Conservation (phyloP, 345 rosid species). For the Microcos paniculata region DNA sequence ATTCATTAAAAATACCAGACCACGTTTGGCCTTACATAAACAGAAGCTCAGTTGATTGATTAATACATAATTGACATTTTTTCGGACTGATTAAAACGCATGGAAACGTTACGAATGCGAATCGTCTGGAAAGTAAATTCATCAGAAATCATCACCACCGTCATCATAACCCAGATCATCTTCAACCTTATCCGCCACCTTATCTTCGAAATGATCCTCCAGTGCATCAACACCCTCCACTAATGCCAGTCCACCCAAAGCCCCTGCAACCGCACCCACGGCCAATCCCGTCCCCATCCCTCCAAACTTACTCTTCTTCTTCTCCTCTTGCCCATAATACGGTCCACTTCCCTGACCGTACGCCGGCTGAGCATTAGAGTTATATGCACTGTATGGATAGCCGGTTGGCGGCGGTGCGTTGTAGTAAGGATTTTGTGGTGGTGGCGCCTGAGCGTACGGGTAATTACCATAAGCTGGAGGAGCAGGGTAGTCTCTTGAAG, state of each 20-base stretch:
- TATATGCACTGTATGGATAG: slow-evolving; percentile 29
- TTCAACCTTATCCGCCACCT: slow-evolving; percentile 63
- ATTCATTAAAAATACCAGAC: neutral
- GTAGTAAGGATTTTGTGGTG: slow-evolving; percentile 31
- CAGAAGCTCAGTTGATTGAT: neutral
- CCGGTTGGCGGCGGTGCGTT: slow-evolving; percentile 34
- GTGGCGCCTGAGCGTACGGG: slow-evolving; percentile 28
- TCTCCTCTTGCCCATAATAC: slow-evolving; percentile 31
- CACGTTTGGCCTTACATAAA: neutral
- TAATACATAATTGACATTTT: too few species aligned
- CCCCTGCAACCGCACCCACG: slow-evolving; percentile 81
- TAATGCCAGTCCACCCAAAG: slow-evolving; percentile 69
- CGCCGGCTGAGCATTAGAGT: slow-evolving; percentile 12
- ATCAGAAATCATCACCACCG: slow-evolving; percentile 28
- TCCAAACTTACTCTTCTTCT: slow-evolving; percentile 66
- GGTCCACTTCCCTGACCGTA: slow-evolving; percentile 27
- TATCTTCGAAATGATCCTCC: slow-evolving; percentile 64
- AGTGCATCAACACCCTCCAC: slow-evolving; percentile 66
- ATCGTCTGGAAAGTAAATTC: neutral
- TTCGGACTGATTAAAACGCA: neutral
- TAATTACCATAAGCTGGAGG: slow-evolving; percentile 28
- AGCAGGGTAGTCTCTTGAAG: slow-evolving; percentile 33
- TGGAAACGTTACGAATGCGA: neutral
- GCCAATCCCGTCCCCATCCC: slow-evolving; percentile 89
- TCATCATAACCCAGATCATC: slow-evolving; percentile 49